Evolutionary conservation across 2,329 filamentous ascomycete genomes (phyloP), one percentile per base, ranked within the genome.

Genomic region (Calonectria multiphialidica): DNA sequence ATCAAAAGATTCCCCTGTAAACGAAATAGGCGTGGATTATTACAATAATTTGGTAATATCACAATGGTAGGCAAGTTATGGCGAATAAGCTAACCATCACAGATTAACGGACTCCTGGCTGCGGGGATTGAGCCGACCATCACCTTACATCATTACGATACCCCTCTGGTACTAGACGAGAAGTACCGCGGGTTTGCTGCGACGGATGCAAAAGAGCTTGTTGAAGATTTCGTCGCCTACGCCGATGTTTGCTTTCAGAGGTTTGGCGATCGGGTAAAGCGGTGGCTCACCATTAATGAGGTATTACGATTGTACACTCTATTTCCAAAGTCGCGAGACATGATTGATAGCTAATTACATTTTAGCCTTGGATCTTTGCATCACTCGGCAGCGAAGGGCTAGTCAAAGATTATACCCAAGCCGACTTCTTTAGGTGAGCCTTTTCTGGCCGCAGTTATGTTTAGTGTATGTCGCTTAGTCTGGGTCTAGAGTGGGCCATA

Each of bases 281-380:
- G 53, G 16, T 67, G 65, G 65, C 37, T 67, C 2, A 67, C 65
- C 25, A 67, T 67, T 16, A 67, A 67, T n/a, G 65, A 67, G 65
- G 65, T 47, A 40, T 16, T 12, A 10, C 2, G 12, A 33, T 16
- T 3, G 12, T 35, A 10, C 21, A 10, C 2, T 9, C 2, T 4
- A 7, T 45, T 1, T 10, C 21, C n/a, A n/a, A n/a, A n/a, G n/a
- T n/a, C n/a, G 47, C 3, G 13, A n/a, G 4, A 8, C 40, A 44
- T n/a, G 15, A 1, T 23, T 33, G 7, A 8, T 5, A 1, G 12
- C 30, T 57, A 16, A 57, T 18, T 23, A 15, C 12, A 23, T 3
- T 37, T 18, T 23, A 67, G 65, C 65, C 65, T 16, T 67, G 65
- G 65, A 67, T 67, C 15, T 67, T 57, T 53, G 25, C 25, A 6